phyloP scores from a whole-genome alignment of 2,329 filamentous ascomycete genomes.

The Botrytis tulipae region DNA sequence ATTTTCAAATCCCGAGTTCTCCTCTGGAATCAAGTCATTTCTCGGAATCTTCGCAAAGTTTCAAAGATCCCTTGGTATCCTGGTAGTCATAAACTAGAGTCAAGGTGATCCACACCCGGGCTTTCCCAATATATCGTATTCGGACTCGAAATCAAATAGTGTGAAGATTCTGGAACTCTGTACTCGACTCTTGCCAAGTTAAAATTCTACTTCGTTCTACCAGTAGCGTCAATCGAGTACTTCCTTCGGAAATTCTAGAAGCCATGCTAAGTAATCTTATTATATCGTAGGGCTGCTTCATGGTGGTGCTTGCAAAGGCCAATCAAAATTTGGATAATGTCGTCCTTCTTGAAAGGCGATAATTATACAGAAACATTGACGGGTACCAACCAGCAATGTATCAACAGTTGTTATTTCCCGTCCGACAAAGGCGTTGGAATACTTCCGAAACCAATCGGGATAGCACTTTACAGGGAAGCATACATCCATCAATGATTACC shows the following conservation, averaged over 20 bases:
- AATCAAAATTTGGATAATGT: background rate
- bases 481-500: background rate
- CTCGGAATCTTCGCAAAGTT: conserved; percentile 10
- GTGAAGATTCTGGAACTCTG: background rate
- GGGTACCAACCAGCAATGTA: too few relatives aligned
- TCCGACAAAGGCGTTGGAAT: background rate
- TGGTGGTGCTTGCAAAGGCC: background rate
- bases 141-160: background rate
- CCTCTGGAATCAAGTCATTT: background rate
- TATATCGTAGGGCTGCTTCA: background rate
- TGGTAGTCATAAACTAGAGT: background rate
- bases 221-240: background rate
- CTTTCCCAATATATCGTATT: background rate
- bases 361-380: background rate
- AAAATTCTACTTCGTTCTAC: background rate
- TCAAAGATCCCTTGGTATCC: background rate
- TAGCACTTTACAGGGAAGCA: background rate
- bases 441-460: background rate
- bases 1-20: conserved; percentile 8
- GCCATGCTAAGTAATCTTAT: background rate
- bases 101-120: background rate
- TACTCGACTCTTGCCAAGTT: background rate
- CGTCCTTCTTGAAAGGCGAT: background rate
- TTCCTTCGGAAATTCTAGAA: background rate
- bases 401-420: background rate